Base-by-base conservation (phyloP, 495 filamentous ascomycete species). In the Oleoguttula mirabilis region DNA sequence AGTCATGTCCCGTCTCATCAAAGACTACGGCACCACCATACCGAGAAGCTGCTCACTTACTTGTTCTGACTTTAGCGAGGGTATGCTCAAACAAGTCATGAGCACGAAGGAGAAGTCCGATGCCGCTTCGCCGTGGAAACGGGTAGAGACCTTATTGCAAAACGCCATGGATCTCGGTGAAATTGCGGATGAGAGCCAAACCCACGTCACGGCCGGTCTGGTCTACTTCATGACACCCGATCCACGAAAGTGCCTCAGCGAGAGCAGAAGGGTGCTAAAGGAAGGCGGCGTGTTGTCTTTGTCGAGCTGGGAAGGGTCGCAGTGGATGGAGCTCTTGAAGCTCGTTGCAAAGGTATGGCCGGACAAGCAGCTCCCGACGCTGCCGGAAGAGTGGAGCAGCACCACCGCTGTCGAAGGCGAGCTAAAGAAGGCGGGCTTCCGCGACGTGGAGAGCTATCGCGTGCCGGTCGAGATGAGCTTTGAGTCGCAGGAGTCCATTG, bases 141-240 rank as follows among this genome's bases (percentile, higher is more conserved):
- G 40, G 2, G 39, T 52, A 10, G 30, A 48, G n/a, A 15, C 28
- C 14, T 25, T 20, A n/a, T 21, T 40, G 1, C 39, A 36, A 40
- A 32, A 53, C 30, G 44, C 50, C 2, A 44, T 28, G 39, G 39
- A 53, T 33, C 21, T 53, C 16, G 17, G 20, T 5, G 40, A 31
- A 5, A 30, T 53, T 4, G 28, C 10, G n/a, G 34, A 34, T 20
- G 44, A 16, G 15, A 44, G 45, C 17, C 11, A 30, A 25, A 48
- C 39, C 35, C 50, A 53, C 27, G 41, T 53, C 8, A 48, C 41
- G 12, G 50, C 50, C 11, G 34, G 45, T 17, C 21, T 48, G 32
- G 47, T 54, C 3, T 50, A 37, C 36, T 54, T 54, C 37, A 50
- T 54, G 51, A 32, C 31, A 10, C 36, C 51, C 4, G 46, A 50